Evolutionary conservation across 169 alveolate species (phyloP), one percentile per base, ranked within the genome.

Genomic region (Eimeria brunetti): DNA sequence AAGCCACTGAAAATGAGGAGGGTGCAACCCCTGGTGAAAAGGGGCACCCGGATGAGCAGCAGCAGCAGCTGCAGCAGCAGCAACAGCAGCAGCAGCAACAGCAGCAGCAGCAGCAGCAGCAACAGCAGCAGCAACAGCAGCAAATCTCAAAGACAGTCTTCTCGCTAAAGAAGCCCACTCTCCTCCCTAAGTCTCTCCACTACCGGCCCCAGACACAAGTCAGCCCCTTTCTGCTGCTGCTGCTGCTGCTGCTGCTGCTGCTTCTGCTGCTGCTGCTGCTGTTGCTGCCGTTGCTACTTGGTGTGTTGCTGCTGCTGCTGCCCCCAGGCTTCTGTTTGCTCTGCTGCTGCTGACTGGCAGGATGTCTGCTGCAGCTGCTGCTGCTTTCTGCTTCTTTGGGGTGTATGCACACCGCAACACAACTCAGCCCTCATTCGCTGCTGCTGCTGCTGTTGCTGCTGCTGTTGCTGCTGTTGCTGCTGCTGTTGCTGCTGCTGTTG

Each of bases 131-230:
- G 78, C 78, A 67, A 36, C 78, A 67, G 78, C 78, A 67, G 86
- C 20, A 36, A 1, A 46, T 22, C 36, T 76, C 78, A 12, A 76
- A 76, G 86, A n/a, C 86, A 41, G 60, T 76, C 12, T 76, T 76
- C 86, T 76, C 86, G 24, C 60, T 76, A 8, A 76, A 76, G 86
- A 76, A 76, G 86, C 86, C 86, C 33, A 76, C 86, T 12, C 86
- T 76, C 86, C 86, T 76, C 62, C 86, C 86, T 18, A 76, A 76
- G 86, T 76, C 86, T 20, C 60, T 76, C 9, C 86, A 76, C 8
- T 76, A 76, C 86, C 86, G 86, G 3, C 86, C 86, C 20, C 86
- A 76, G 86, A 76, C 86, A 76, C 86, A 76, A 41, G 86, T 76
- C 0, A 0, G 86, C 16, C 58, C 4, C 38, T 14, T 36, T 67